Conservation (phyloP, 768 basidiomycete species). For the Mycena filopes region DNA sequence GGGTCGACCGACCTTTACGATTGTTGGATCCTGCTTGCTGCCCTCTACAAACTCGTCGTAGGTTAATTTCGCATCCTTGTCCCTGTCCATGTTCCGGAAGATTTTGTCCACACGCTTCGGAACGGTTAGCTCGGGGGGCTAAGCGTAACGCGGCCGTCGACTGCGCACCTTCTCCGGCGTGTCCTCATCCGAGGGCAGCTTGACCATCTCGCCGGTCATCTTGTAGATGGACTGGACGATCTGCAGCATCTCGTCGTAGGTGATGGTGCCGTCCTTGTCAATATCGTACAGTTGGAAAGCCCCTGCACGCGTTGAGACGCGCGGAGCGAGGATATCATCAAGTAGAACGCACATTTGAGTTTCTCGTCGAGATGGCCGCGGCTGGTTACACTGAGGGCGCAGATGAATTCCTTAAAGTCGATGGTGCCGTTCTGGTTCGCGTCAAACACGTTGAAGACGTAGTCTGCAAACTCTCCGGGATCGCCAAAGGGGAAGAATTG, state of each 20-base stretch:
- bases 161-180: slow-evolving; percentile 94
- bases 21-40: slow-evolving; percentile 98
- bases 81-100: slow-evolving; percentile 95
- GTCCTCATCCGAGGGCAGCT: slow-evolving; percentile 97
- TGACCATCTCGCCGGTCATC: slow-evolving; percentile 99
- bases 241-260: slow-evolving; percentile 98
- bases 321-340: slow-evolving; percentile 20
- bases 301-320: slow-evolving; percentile 67
- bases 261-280: slow-evolving; percentile 97
- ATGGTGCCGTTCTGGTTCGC: slow-evolving; percentile 96
- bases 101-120: slow-evolving; percentile 97
- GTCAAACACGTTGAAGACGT: slow-evolving; percentile 98
- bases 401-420: slow-evolving; percentile 99
- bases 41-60: slow-evolving; percentile 99
- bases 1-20: slow-evolving; percentile 80
- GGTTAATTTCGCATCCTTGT: slow-evolving; percentile 93
- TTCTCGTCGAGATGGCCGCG: slow-evolving; percentile 96
- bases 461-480: slow-evolving; percentile 95
- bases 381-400: slow-evolving; percentile 94
- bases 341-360: slow-evolving; percentile 83
- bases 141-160: slow-evolving; percentile 5
- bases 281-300: slow-evolving; percentile 99
- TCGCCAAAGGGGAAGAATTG: slow-evolving; percentile 99
- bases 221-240: slow-evolving; percentile 99
- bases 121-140: slow-evolving; percentile 16